phyloP scores from a whole-genome alignment of 495 filamentous ascomycete species.

The Aspergillus sclerotiicarbonarius region DNA sequence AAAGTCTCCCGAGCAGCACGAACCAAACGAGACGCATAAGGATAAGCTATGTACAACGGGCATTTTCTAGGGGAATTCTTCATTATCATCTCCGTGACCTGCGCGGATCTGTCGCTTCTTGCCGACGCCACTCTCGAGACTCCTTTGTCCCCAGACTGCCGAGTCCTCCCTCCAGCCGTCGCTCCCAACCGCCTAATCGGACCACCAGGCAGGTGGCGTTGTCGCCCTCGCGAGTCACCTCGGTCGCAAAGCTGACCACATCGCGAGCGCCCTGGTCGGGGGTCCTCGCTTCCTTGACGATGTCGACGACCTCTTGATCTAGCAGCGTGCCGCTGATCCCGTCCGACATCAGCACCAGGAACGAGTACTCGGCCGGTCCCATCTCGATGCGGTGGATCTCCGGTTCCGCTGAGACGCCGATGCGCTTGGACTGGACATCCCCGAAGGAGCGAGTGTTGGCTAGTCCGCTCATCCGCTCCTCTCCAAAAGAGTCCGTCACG shows the following conservation, averaged over 20 bases:
- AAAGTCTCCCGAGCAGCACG: not conserved
- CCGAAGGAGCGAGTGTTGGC: constrained; percentile 94
- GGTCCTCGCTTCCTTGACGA: constrained; percentile 88
- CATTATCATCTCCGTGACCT: constrained; percentile 55
- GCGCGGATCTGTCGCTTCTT: constrained; percentile 82
- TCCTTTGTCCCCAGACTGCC: constrained; percentile 90
- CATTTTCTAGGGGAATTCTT: constrained; percentile 1
- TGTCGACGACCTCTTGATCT: constrained; percentile 94
- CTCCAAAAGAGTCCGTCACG: constrained; percentile 93
- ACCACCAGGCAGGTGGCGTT: constrained; percentile 96
- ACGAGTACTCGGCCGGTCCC: constrained; percentile 76
- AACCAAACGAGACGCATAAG: not conserved
- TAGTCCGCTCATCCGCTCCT: constrained; percentile 89
- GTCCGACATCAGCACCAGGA: constrained; percentile 84
- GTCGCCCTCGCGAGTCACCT: constrained; percentile 77
- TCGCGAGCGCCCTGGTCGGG: constrained; percentile 79
- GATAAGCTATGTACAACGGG: constrained; percentile 12
- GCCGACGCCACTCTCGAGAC: constrained; percentile 76
- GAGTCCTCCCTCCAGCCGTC: constrained; percentile 80
- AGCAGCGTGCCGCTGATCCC: constrained; percentile 77
- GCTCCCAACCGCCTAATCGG: constrained; percentile 91
- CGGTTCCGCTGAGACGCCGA: constrained; percentile 91
- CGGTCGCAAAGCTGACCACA: constrained; percentile 82
- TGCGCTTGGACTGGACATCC: constrained; percentile 83
- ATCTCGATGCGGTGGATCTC: constrained; percentile 76